A percentile compares a stretch with the other conserved stretches of the same genome.
phyloP scores from a whole-genome alignment of 768 basidiomycete species.

The Rhodotorula kratochvilovae region DNA sequence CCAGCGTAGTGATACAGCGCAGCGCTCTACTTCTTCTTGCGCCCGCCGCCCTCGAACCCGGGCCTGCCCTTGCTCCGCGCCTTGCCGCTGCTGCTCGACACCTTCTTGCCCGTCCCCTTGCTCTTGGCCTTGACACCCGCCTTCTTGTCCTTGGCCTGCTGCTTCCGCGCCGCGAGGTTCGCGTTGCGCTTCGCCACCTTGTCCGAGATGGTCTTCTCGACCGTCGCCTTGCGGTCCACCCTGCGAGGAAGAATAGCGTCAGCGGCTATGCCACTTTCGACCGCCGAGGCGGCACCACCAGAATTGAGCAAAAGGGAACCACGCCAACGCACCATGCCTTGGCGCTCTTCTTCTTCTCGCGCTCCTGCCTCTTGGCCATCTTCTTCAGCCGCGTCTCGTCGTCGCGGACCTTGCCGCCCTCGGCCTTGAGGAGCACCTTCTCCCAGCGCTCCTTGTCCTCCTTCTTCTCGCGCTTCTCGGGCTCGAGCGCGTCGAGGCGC shows the following conservation, averaged over 20 bases:
- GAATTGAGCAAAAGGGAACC: slow-evolving; percentile 1
- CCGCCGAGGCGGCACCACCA: too few relatives aligned
- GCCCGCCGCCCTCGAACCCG: slow-evolving; percentile 74
- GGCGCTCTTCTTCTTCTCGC: slow-evolving; percentile 76
- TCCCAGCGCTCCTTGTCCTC: slow-evolving; percentile 84
- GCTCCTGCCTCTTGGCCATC: slow-evolving; percentile 86
- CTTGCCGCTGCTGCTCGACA: slow-evolving; percentile 36
- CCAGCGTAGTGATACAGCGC: not conserved
- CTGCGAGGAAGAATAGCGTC: slow-evolving; percentile 50
- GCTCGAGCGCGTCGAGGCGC: slow-evolving; percentile 68
- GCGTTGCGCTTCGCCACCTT: slow-evolving; percentile 85
- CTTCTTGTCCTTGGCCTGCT: slow-evolving; percentile 62
- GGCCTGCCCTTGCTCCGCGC: slow-evolving; percentile 63
- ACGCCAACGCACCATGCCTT: slow-evolving; percentile 65
- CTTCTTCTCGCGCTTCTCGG: slow-evolving; percentile 72
- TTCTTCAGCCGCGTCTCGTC: slow-evolving; percentile 82
- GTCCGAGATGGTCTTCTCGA: slow-evolving; percentile 69
- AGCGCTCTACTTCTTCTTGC: slow-evolving; percentile 29
- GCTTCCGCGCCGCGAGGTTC: slow-evolving; percentile 80
- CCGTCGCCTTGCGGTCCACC: slow-evolving; percentile 78
- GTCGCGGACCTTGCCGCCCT: slow-evolving; percentile 86
- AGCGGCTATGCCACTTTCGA: not conserved
- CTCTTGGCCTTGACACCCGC: slow-evolving; percentile 56
- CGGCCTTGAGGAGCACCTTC: slow-evolving; percentile 79
- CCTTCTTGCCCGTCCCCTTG: slow-evolving; percentile 38